Base-by-base conservation (phyloP, 1,284 basidiomycete species). In the Ceratobasidium sp. region DNA sequence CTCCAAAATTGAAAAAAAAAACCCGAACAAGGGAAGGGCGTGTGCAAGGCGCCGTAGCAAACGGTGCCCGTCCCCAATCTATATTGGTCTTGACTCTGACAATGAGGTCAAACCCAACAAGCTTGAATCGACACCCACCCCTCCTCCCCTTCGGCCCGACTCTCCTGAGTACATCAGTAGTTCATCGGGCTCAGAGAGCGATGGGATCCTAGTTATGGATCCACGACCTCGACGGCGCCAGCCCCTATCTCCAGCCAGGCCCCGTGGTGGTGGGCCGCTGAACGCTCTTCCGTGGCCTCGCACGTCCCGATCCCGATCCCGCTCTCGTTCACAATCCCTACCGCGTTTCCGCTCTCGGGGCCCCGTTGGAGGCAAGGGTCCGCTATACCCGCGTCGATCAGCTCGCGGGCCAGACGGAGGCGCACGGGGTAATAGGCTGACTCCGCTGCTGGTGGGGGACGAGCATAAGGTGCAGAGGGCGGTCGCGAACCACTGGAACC, bases 311-410 rank as follows among this genome's bases (percentile, higher is more conserved):
- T 70, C 67, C 1, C 67, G 28, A 16, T 64, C 61, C 1, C 61
- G 65, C 12, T 41, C 67, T 1, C 67, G 39, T 23, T 59, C 67
- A 2, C 67, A 28, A 1, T 70, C 67, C 10, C n/a, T n/a, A n/a
- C n/a, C n/a, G n/a, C n/a, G n/a, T n/a, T n/a, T n/a, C n/a, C 65
- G n/a, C 34, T 69, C 65, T 3, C 65, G 53, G 9, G 67, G 67
- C 23, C 67, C 67, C 5, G 67, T 70, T 1, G 67, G 67, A 4
- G 67, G 67, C 3, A 55, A 50, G 4, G 53, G 67, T 8, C 45
- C 45, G 5, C 3, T 5, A 39, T 70, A 70, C 12, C 50, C 45
- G 41, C 67, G 53, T 34, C 67, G 21, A 5, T 70, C 67, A 1
- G 67, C 67, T 41, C 67, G 53, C 8, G 67, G 67, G 4, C 39